Evolutionary conservation across 2,329 filamentous ascomycete species (phyloP).

Genomic region (Lanzia echinophila): DNA sequence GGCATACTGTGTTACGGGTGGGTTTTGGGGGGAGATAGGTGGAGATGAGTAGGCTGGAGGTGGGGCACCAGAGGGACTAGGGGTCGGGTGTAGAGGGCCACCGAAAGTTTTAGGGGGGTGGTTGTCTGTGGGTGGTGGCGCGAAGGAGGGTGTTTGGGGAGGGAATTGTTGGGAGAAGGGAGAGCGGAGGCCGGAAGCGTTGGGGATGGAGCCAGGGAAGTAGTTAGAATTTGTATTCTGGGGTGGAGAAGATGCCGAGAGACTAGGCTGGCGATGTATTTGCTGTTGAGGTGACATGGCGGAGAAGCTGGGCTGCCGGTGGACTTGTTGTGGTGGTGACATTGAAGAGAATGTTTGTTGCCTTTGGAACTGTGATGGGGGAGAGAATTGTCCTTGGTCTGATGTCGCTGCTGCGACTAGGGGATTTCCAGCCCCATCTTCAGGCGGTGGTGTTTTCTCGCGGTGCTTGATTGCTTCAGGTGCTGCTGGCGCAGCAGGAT

Average conservation of each 20-base stretch:
- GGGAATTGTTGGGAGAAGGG: slow-evolving; percentile 12
- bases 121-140: slow-evolving; percentile 17
- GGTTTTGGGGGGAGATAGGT: slow-evolving; percentile 12
- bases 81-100: background rate
- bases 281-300: slow-evolving; percentile 7
- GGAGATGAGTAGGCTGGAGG: slow-evolving; percentile 10
- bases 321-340: slow-evolving; percentile 15
- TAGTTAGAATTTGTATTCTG: slow-evolving; percentile 17
- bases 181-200: slow-evolving; percentile 17
- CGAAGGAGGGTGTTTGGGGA: slow-evolving; percentile 11
- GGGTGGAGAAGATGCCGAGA: background rate
- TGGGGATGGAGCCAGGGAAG: slow-evolving; percentile 34
- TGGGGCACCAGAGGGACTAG: slow-evolving; percentile 9
- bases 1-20: slow-evolving; percentile 35
- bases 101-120: background rate
- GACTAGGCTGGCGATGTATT: background rate
- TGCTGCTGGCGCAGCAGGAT: slow-evolving; percentile 69
- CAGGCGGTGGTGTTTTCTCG: slow-evolving; percentile 73
- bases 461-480: slow-evolving; percentile 65
- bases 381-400: slow-evolving; percentile 49
- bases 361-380: slow-evolving; percentile 38
- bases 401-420: slow-evolving; percentile 51
- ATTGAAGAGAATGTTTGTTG: slow-evolving; percentile 4
- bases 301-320: slow-evolving; percentile 7
- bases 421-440: slow-evolving; percentile 56